These are phyloP conservation scores for Microsporum audouinii DNA, from an alignment of 2,329 filamentous ascomycete genomes.

Conservation along the genomic window DNA sequence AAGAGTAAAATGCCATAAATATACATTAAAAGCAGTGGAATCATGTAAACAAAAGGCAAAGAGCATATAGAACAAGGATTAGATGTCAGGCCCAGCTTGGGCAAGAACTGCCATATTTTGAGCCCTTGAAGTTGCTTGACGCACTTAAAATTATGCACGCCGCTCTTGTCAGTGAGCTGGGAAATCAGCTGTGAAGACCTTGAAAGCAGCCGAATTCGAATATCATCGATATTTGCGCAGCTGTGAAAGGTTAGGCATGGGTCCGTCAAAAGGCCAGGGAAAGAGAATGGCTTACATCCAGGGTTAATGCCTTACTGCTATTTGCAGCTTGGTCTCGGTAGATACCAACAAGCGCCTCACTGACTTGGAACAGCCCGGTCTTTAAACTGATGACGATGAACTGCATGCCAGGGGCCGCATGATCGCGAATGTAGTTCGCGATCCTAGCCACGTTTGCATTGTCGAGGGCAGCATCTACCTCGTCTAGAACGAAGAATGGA, in stretches of 20 bases:
- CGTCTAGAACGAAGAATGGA: slow-evolving; percentile 95
- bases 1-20: not conserved
- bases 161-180: not conserved
- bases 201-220: not conserved
- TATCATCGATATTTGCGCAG: slow-evolving; percentile 16
- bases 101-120: not conserved
- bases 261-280: not conserved
- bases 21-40: not conserved
- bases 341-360: slow-evolving; percentile 87
- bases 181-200: not conserved
- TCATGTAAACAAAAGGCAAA: not conserved
- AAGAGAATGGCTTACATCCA: slow-evolving; percentile 64
- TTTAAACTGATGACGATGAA: slow-evolving; percentile 98
- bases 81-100: not conserved
- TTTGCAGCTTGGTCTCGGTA: slow-evolving; percentile 93
- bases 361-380: slow-evolving; percentile 89
- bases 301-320: slow-evolving; percentile 76
- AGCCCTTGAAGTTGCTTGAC: not conserved
- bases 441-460: slow-evolving; percentile 95
- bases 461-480: slow-evolving; percentile 95
- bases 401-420: slow-evolving; percentile 94
- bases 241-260: slow-evolving; percentile 6
- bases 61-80: not conserved
- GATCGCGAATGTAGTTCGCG: slow-evolving; percentile 88
- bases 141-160: no score